Conservation (phyloP, 306 rosid species). For the Inga laurina region DNA sequence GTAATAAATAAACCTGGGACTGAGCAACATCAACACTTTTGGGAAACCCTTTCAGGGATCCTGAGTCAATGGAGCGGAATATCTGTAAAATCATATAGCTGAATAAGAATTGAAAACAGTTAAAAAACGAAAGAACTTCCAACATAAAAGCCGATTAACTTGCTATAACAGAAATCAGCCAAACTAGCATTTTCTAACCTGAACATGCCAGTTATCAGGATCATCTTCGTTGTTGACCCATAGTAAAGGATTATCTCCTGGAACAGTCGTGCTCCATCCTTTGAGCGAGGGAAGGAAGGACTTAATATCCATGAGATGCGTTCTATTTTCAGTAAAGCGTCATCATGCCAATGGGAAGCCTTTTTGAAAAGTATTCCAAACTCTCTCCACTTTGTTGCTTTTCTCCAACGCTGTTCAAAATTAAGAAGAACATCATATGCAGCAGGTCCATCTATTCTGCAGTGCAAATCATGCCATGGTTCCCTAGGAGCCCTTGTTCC, state of each 20-base stretch:
- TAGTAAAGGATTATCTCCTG: constrained; percentile 56
- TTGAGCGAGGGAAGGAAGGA: constrained; percentile 44
- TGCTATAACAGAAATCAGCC: constrained; percentile 21
- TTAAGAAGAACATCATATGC: constrained; percentile 94
- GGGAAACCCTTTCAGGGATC: constrained; percentile 91
- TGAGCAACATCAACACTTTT: constrained; percentile 47
- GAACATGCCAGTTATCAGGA: constrained; percentile 90
- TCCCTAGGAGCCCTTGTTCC: constrained; percentile 83
- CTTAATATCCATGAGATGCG: constrained; percentile 96
- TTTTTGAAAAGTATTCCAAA: constrained; percentile 58
- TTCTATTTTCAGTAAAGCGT: constrained; percentile 70
- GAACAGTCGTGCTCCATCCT: constrained; percentile 47
- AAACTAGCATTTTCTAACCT: constrained; percentile 58
- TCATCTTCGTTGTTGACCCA: constrained; percentile 62
- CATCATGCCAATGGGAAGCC: constrained; percentile 71
- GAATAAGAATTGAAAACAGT: constrained; percentile 31
- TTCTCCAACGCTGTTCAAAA: constrained; percentile 97
- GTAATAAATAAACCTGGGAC: constrained; percentile 47
- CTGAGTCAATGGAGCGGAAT: constrained; percentile 90
- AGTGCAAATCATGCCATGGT: constrained; percentile 99
- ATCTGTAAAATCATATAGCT: constrained; percentile 54
- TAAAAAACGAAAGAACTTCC: constrained; percentile 15
- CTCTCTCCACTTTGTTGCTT: constrained; percentile 79
- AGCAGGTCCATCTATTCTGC: constrained; percentile 95
- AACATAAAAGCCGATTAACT: constrained; percentile 12